These are phyloP conservation scores for Podospora pseudocomata DNA, from an alignment of 495 filamentous ascomycete species.

Conservation along the genomic window DNA sequence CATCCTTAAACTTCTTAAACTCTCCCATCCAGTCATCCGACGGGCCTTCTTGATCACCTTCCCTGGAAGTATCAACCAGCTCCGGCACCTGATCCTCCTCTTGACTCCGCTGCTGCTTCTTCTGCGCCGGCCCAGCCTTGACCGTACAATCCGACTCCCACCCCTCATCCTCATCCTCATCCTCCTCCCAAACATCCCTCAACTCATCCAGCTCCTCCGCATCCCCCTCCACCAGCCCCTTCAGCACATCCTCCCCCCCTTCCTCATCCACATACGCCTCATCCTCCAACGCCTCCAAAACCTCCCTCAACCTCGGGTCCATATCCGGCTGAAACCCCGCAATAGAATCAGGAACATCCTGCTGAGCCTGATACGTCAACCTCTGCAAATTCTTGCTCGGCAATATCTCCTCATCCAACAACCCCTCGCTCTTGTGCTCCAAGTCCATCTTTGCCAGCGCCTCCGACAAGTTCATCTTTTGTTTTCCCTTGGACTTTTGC, in stretches of 20 bases:
- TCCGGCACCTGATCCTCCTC: slow-evolving; percentile 48
- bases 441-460: slow-evolving; percentile 66
- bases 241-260: slow-evolving; percentile 69
- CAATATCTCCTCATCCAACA: slow-evolving; percentile 65
- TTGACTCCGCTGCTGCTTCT: slow-evolving; percentile 22
- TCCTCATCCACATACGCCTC: slow-evolving; percentile 93
- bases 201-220: slow-evolving; percentile 52
- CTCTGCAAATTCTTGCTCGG: slow-evolving; percentile 68
- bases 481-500: slow-evolving; percentile 63
- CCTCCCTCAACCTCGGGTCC: slow-evolving; percentile 91
- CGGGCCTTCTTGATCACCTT: slow-evolving; percentile 40
- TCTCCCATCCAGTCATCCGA: slow-evolving; percentile 77
- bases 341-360: slow-evolving; percentile 85
- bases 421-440: slow-evolving; percentile 51
- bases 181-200: slow-evolving; percentile 50
- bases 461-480: slow-evolving; percentile 67
- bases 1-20: slow-evolving; percentile 85
- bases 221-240: slow-evolving; percentile 65
- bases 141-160: slow-evolving; percentile 96
- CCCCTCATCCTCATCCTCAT: slow-evolving; percentile 61
- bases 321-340: slow-evolving; percentile 96
- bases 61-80: slow-evolving; percentile 40
- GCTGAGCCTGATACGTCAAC: slow-evolving; percentile 85
- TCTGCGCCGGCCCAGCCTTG: slow-evolving; percentile 54
- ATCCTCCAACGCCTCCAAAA: slow-evolving; percentile 90